Evolutionary conservation across 371 early-diverging fungal species (phyloP), one percentile per base, ranked within the genome.

Genomic region (Rhizopus stolonifer): DNA sequence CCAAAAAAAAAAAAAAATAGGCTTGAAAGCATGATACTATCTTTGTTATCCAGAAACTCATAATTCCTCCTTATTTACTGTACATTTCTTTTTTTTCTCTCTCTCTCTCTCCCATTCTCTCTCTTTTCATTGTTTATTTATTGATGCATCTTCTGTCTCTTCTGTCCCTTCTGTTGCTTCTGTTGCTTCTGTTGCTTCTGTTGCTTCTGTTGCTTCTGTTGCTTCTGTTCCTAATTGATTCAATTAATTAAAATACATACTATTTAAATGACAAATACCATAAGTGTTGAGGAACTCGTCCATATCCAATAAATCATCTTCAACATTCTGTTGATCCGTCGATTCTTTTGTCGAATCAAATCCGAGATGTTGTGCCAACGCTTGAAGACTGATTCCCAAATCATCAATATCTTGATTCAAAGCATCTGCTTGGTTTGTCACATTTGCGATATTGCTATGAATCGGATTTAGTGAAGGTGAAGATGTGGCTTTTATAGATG

Each of bases 321-420:
- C 60, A 15, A 29, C 11, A 11, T 2, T 29, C 11, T 6, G 2
- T 9, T 29, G 9, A 29, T 11, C 29, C 6, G 6, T 29, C 11
- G 6, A 11, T 9, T 29, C 29, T 29, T 66, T 52, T 1, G 56
- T 33, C 17, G 72, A 61, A 34, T 72, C 69, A 52, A 72, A 69
- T 1, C 72, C 76, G 24, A 76, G 61, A 39, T 76, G 69, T 11
- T 70, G 60, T 4, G 40, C 49, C n/a, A 24, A 54, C 18, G 21
- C 51, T n/a, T 11, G 58, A 19, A 6, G 56, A 43, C 29, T 48
- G 53, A 2, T 23, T 49, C 2, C 24, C 26, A 31, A 47, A 22
- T 63, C 64, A 33, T 72, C 69, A 34, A 76, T 76, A 32, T 70
- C 65, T 31, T 68, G 60, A 31, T 55, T 70, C 9, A 75, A 56